A percentile compares a stretch with the other conserved stretches of the same genome.
Conservation (phyloP, 148 eudicot genomes). For the Silene conica region DNA sequence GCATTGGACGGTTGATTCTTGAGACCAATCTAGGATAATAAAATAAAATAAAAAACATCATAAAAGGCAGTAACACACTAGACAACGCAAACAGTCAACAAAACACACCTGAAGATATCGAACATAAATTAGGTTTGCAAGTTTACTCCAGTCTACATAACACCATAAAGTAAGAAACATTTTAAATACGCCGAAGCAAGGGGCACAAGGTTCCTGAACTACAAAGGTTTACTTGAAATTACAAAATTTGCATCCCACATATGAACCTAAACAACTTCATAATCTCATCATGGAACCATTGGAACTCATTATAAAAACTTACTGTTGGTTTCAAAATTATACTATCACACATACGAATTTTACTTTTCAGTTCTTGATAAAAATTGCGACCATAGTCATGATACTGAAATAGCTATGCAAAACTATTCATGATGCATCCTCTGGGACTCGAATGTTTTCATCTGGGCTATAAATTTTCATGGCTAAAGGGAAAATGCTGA, state of each 20-base stretch:
- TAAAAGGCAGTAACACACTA: slow-evolving; percentile 2
- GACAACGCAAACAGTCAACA: background rate
- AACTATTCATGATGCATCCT: slow-evolving; percentile 1
- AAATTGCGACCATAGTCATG: background rate
- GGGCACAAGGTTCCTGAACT: background rate
- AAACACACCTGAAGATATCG: background rate
- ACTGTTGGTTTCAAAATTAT: background rate
- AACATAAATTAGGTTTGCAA: background rate
- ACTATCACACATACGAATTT: background rate
- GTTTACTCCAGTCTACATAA: background rate
- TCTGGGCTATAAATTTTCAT: background rate
- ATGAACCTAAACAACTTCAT: background rate
- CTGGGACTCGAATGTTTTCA: background rate
- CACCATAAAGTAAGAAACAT: background rate
- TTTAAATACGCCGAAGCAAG: background rate
- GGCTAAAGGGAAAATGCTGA: background rate
- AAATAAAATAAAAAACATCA: background rate
- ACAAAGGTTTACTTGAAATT: background rate
- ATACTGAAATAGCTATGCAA: slow-evolving; percentile 3
- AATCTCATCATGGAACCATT: background rate
- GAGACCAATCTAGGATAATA: background rate
- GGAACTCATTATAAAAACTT: background rate
- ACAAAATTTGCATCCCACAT: background rate
- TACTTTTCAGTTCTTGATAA: background rate
- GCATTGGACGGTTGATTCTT: background rate